Base-by-base conservation (phyloP, 2,329 filamentous ascomycete genomes). In the Clarireedia paspali region DNA sequence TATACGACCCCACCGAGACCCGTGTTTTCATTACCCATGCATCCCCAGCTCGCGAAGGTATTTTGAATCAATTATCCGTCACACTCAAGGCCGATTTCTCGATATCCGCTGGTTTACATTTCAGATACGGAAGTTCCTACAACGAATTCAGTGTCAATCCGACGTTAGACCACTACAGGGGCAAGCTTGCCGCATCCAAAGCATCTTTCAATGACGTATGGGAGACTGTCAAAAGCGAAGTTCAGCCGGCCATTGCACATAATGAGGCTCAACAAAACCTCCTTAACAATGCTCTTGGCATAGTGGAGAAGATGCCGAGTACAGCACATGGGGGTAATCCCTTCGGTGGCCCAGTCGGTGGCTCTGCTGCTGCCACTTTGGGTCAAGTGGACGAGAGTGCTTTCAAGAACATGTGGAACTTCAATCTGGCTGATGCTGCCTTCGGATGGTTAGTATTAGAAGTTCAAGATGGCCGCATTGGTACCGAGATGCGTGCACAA, bases 351-450 rank as follows among this genome's bases (percentile, higher is more conserved):
- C 89, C 89, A 30, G 82, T 85, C 53, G 83, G 84, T 50, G 88
- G 87, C 40, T 84, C 79, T 42, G 76, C 75, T 63, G 76, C 84
- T 50, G 75, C 80, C 53, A 81, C 83, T 57, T 85, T 89, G 50
- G 94, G 94, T 34, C 89, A 95, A 68, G 91, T 99, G 17, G 94
- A 99, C 61, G 94, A 99, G 77, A 96, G 91, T 67, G 94, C 94
- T 1, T 99, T 99, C 81, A 99, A 99, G 78, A 99, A 99, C 71
- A 97, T 97, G 94, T 99, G 94, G 94, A 99, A 99, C 73, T 99
- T 99, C 75, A 97, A 97, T 72, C 74, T 99, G 63, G 94, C 94
- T 30, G 94, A 99, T 75, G 94, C 94, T 55, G 92, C 94, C 20
- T 99, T 97, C 70, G 94, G 94, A 59, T 99, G 91, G 79, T 79